phyloP scores from a whole-genome alignment of 306 rosid species.

The Glycine tomentella region DNA sequence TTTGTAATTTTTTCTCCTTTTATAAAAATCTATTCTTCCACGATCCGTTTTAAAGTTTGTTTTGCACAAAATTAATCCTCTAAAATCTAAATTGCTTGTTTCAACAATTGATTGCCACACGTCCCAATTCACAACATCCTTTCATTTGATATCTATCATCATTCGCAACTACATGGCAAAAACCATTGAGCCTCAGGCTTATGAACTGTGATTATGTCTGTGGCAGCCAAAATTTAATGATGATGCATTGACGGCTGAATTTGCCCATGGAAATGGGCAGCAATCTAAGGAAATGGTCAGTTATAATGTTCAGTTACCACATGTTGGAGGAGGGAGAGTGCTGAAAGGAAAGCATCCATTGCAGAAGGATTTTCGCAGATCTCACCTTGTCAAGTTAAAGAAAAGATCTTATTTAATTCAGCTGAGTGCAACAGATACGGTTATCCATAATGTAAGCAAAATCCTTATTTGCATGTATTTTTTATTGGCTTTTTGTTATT shows the following conservation, averaged over 20 bases:
- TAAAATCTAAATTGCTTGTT: background rate
- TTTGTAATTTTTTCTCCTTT: conserved; percentile 5
- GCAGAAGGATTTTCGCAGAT: conserved; percentile 40
- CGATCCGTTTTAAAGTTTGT: background rate
- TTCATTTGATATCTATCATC: background rate
- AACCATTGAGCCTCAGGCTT: conserved; percentile 25
- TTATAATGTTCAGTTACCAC: conserved; percentile 39
- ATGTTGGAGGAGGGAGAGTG: conserved; percentile 39
- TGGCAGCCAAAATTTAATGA: conserved; percentile 47
- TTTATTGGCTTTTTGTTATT: conserved; percentile 28
- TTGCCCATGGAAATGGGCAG: conserved; percentile 33
- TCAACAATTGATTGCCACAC: background rate
- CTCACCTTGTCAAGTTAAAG: conserved; percentile 41
- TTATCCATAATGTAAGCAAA: conserved; percentile 54
- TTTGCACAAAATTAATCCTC: background rate
- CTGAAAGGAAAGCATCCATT: conserved; percentile 41
- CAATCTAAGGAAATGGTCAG: conserved; percentile 34
- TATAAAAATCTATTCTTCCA: background rate
- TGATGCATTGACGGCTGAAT: conserved; percentile 31
- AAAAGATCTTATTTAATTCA: conserved; percentile 44
- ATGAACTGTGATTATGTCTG: conserved; percentile 27
- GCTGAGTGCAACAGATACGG: conserved; percentile 47
- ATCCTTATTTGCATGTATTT: conserved; percentile 18
- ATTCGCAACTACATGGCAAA: conserved; percentile 5
- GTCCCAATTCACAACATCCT: background rate